A percentile compares a stretch with the other conserved stretches of the same genome.
These are phyloP conservation scores for Fusarium ambrosium DNA, from an alignment of 2,329 filamentous ascomycete genomes.

Conservation along the genomic window DNA sequence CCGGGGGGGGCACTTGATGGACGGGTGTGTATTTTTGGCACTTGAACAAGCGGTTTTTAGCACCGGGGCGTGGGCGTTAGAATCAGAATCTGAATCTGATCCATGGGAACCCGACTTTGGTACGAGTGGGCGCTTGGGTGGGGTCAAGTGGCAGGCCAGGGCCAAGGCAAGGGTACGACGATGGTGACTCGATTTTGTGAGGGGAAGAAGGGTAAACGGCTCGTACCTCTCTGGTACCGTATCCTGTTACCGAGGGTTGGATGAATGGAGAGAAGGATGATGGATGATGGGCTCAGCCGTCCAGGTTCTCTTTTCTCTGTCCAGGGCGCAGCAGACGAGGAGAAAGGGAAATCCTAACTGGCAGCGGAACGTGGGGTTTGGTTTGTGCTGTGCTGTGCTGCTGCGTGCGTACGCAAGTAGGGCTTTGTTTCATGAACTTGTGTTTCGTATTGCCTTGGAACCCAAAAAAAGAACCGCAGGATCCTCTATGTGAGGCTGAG, in stretches of 20 bases:
- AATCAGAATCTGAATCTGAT: too few species aligned
- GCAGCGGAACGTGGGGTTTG: constrained; percentile 10
- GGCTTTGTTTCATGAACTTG: constrained; percentile 20
- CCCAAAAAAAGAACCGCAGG: constrained; percentile 23
- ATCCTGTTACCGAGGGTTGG: constrained; percentile 18
- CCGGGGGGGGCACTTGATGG: too few species aligned
- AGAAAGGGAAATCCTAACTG: constrained; percentile 15
- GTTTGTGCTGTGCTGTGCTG: neutral
- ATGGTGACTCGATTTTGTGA: constrained; percentile 36
- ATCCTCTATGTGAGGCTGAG: constrained; percentile 17
- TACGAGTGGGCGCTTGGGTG: constrained; percentile 30
- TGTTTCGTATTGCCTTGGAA: constrained; percentile 12
- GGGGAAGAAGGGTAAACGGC: constrained; percentile 19
- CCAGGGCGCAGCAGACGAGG: constrained; percentile 22
- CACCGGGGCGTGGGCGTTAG: too few species aligned
- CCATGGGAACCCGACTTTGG: too few species aligned
- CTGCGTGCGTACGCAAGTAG: constrained; percentile 6
- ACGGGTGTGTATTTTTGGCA: too few species aligned
- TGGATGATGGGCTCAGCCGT: constrained; percentile 20
- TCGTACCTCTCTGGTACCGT: constrained; percentile 37
- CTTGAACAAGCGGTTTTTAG: too few species aligned
- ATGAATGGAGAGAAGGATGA: constrained; percentile 8
- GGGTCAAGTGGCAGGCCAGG: constrained; percentile 37
- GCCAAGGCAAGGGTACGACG: constrained; percentile 19
- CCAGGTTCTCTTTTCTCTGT: constrained; percentile 12